Evolutionary conservation across 306 rosid genomes (phyloP).

Genomic region (Rosa lucieae): DNA sequence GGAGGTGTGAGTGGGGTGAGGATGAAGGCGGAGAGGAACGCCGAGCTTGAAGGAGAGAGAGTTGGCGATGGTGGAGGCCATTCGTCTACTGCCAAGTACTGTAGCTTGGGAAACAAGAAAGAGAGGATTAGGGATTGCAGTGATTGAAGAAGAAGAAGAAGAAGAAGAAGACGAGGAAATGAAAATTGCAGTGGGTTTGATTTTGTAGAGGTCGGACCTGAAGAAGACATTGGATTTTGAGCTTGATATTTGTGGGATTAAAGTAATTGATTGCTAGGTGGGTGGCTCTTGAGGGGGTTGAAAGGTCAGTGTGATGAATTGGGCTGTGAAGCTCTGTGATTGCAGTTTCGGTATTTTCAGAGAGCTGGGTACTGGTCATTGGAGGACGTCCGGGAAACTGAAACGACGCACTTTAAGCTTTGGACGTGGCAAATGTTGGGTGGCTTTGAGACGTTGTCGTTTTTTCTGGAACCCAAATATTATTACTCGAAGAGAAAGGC

Average conservation of each 20-base stretch:
- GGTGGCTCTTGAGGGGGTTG: slow-evolving; percentile 39
- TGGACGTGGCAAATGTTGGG: too few species aligned
- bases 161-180: neutral
- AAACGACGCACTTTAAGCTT: neutral
- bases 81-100: slow-evolving; percentile 46
- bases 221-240: slow-evolving; percentile 14
- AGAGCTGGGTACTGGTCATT: neutral
- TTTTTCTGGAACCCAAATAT: too few species aligned
- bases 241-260: neutral
- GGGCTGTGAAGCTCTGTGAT: neutral
- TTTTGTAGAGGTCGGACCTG: neutral
- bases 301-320: slow-evolving; percentile 36
- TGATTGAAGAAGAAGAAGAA: neutral
- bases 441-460: too few species aligned
- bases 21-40: slow-evolving; percentile 42
- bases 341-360: neutral
- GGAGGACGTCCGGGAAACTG: neutral
- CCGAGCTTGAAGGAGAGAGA: slow-evolving; percentile 52
- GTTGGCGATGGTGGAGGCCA: slow-evolving; percentile 65
- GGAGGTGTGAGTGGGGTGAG: slow-evolving; percentile 1
- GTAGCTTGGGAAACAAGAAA: slow-evolving; percentile 26
- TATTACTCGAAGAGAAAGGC: too few species aligned
- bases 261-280: neutral
- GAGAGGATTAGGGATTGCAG: neutral
- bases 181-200: neutral